Base-by-base conservation (phyloP, 1,284 basidiomycete genomes). In the Microbotryum saponariae region DNA sequence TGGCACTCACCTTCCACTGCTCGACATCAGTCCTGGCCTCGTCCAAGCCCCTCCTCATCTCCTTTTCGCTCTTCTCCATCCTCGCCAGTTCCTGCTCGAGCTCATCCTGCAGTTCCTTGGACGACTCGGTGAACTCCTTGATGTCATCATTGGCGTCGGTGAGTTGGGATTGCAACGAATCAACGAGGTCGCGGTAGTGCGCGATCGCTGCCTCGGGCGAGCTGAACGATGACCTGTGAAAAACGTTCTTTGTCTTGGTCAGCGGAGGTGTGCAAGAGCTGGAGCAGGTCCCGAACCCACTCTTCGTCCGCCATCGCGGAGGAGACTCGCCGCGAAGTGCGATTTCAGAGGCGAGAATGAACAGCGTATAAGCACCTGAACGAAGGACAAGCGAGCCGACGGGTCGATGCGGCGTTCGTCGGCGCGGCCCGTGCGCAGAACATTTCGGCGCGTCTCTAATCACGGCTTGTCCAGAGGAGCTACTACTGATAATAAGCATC, bases 71-170 rank as follows among this genome's bases (percentile, higher is more conserved):
- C 75, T 86, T 87, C 78, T 96, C 91, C 51, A 89, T 91, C 54
- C 86, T 81, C 71, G 87, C 86, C 54, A 96, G 79, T 74, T 96
- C 92, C 67, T 83, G 83, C 79, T 93, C 91, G 68, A 96, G 79
- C 76, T 96, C 91, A 66, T 91, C 86, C 78, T 96, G 92, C 42
- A 96, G 82, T 72, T 94, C 91, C 77, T 89, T 91, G 75, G 89
- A 91, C 52, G 88, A 89, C 64, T 84, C 79, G 70, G 93, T 89
- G 74, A 94, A 94, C 68, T 94, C 91, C 73, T 91, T 88, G 48
- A 73, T 60, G 55, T 71, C 70, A 5, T 60, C 25, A 31, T 69
- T 64, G 23, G 70, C 62, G 25, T 68, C 65, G 9, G 60, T 51
- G 37, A 72, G 63, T 48, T 71, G 66, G 16, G 58, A 33, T 51